Evolutionary conservation across 768 basidiomycete genomes (phyloP).

Genomic region (Leccinum pellstonianum): DNA sequence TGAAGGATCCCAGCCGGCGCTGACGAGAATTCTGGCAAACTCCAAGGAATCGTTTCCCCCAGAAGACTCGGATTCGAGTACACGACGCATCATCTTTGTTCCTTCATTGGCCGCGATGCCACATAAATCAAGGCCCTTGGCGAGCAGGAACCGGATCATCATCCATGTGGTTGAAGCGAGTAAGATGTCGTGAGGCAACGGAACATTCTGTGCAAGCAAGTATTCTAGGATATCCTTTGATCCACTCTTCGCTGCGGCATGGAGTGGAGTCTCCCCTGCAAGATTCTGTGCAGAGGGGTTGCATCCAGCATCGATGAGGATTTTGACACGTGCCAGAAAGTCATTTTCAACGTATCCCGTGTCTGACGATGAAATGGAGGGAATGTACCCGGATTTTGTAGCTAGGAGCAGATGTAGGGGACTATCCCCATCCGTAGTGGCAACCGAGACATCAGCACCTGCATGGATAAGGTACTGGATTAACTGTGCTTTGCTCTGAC

Average conservation of each 20-base stretch:
- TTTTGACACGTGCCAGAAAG: background rate
- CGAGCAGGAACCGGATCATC: background rate
- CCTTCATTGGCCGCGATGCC: background rate
- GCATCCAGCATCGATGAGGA: conserved; percentile 9
- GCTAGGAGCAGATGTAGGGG: background rate
- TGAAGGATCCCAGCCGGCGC: conserved; percentile 1
- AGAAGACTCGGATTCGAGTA: background rate
- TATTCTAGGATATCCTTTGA: background rate
- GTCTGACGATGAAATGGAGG: no score
- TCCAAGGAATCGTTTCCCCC: background rate
- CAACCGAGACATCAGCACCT: background rate
- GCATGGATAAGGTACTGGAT: background rate
- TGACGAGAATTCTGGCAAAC: background rate
- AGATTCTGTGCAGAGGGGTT: background rate
- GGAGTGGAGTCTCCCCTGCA: background rate
- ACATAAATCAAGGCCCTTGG: background rate
- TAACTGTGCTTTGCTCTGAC: background rate
- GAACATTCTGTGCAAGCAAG: background rate
- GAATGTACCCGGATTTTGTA: no score
- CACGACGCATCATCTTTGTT: background rate
- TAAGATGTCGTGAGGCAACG: conserved; percentile 1
- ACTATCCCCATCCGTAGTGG: background rate
- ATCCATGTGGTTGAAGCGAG: background rate
- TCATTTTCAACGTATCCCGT: background rate
- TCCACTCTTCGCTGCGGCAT: background rate